Evolutionary conservation across 2,329 filamentous ascomycete species (phyloP).

Genomic region (Hyphodiscus sp.): DNA sequence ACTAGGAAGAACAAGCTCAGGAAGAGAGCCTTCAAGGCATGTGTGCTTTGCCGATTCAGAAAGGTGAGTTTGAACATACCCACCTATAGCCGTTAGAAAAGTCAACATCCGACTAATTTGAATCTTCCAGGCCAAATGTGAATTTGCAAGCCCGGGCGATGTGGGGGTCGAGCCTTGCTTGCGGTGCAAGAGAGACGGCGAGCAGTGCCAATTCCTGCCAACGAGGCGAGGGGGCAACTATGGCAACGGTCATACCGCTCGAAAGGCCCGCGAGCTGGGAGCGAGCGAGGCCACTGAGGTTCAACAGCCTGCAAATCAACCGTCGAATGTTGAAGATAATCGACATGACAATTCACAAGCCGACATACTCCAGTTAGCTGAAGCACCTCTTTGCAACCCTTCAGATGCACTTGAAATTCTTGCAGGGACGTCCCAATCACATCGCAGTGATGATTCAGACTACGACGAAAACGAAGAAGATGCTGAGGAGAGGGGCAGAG

Average conservation of each 20-base stretch:
- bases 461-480: not conserved
- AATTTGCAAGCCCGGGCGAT: too few species aligned
- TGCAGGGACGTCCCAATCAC: not conserved
- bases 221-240: not conserved
- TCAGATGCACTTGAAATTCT: not conserved
- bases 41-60: too few species aligned
- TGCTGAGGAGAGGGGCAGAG: not conserved
- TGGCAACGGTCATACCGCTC: not conserved
- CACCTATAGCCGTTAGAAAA: too few species aligned
- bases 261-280: not conserved
- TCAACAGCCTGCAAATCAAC: too few species aligned
- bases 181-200: not conserved
- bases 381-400: not conserved
- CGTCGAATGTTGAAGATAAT: not conserved
- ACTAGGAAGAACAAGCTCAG: too few species aligned
- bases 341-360: not conserved
- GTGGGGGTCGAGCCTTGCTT: not conserved
- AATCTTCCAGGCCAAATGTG: too few species aligned
- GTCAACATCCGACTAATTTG: too few species aligned
- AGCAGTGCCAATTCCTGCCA: not conserved
- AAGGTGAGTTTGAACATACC: too few species aligned
- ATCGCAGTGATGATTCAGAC: not conserved
- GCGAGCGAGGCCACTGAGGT: not conserved
- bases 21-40: too few species aligned
- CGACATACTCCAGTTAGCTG: not conserved